Percentiles rank a stretch among this genome's conserved stretches.
phyloP scores from a whole-genome alignment of 2,329 filamentous ascomycete genomes.

The Graphium sp. region DNA sequence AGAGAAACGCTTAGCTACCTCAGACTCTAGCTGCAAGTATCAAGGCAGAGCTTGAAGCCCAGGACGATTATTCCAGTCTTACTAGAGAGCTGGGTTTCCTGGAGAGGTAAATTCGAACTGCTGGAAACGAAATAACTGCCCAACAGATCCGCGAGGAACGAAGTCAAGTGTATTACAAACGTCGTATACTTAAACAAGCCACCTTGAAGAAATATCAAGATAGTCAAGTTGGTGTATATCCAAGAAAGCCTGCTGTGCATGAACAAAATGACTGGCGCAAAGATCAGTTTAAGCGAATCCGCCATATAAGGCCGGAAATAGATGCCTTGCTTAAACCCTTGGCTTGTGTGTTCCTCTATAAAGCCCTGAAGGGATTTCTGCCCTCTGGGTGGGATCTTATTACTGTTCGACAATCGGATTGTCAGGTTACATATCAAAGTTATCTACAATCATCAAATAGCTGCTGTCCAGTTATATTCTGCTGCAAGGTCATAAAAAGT shows the following conservation, averaged over 20 bases:
- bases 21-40: background rate
- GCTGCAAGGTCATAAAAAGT: too few relatives aligned
- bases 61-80: background rate
- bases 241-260: background rate
- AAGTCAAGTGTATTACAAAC: too few relatives aligned
- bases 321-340: background rate
- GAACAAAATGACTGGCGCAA: background rate
- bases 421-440: background rate
- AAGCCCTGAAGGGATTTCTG: background rate
- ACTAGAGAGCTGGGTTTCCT: background rate
- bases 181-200: background rate
- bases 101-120: too few relatives aligned
- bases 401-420: background rate
- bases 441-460: background rate
- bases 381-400: background rate
- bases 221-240: background rate
- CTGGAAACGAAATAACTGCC: too few relatives aligned
- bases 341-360: background rate
- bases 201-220: background rate
- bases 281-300: background rate
- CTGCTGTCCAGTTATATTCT: too few relatives aligned
- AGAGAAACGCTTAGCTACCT: background rate
- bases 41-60: background rate
- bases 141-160: too few relatives aligned
- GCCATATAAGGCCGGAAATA: background rate